Base-by-base conservation (phyloP, 768 basidiomycete species). In the Stropharia rugosoannulata region DNA sequence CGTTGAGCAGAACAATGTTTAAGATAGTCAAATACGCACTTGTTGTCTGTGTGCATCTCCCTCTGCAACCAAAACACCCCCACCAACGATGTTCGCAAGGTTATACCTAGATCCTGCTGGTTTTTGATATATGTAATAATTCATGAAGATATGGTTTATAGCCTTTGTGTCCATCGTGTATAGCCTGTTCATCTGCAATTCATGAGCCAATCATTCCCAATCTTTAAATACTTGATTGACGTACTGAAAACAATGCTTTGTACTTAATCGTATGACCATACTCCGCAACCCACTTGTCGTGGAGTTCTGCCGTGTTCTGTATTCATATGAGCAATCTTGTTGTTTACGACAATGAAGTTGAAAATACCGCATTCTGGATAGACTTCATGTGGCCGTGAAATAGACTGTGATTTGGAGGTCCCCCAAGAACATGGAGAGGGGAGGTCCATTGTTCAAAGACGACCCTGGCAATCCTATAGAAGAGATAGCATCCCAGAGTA, bases 101-200 rank as follows among this genome's bases (percentile, higher is more conserved):
- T 52, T 65, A 36, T 67, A 71, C 11, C 79, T 70, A 4, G 68
- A 61, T 1, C 64, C 59, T 8, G 73, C 71, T 0, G 85, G 76
- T 59, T 89, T 89, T 55, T 81, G 79, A 57, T 85, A 90, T 38
- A 74, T 68, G 22, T 77, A 67, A 22, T 70, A 70, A 53, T 87
- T 82, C 57, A 77, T 75, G 13, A 92, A 71, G 49, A 93, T 73
- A 59, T 90, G 83, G 40, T 79, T 76, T 35, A 91, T 39, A 0
- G 87, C 89, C 25, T 80, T 80, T 0, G 80, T 72, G 62, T 91
- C 90, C 51, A 75, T 68, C 0, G 86, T 88, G 64, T 77, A 77
- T 9, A 89, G 65, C 10, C 79, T 75, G 27, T 46, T 25, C 29
- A 27, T 27, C 32, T 60, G 63, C 51, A 64, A 59, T 75, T 56